Conservation (phyloP, 2,329 filamentous ascomycete genomes). For the Curvularia sp. region DNA sequence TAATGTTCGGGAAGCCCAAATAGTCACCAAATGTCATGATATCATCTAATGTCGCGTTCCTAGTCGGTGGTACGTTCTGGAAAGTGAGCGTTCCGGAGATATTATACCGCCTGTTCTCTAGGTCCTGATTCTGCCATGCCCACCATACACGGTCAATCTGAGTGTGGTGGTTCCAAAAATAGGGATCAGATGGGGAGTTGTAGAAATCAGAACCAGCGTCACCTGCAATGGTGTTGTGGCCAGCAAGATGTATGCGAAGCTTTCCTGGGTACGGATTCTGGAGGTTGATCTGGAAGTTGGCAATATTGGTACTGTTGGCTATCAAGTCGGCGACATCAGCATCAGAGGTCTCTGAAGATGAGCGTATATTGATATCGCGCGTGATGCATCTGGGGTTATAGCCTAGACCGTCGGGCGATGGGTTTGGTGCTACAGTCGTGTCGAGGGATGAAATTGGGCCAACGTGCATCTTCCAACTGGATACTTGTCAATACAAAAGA, state of each 20-base stretch:
- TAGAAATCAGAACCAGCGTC: conserved; percentile 48
- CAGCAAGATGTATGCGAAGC: conserved; percentile 54
- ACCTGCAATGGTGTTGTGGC: conserved; percentile 48
- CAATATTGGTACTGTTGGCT: conserved; percentile 31
- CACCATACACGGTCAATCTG: conserved; percentile 59
- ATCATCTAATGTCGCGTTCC: conserved; percentile 57
- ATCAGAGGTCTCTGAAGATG: conserved; percentile 35
- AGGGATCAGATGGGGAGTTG: conserved; percentile 55
- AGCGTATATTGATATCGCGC: conserved; percentile 44
- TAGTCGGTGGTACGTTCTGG: conserved; percentile 52
- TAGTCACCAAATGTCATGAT: conserved; percentile 50
- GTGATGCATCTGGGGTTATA: conserved; percentile 49
- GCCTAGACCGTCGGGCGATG: conserved; percentile 33
- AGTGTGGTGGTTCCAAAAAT: conserved; percentile 56
- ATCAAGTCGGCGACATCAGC: conserved; percentile 33
- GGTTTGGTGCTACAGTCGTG: conserved; percentile 36
- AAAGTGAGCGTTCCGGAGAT: conserved; percentile 57
- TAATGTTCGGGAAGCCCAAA: conserved; percentile 35
- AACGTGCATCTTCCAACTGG: conserved; percentile 47
- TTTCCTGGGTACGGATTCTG: conserved; percentile 43
- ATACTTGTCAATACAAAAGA: not conserved
- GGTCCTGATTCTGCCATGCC: conserved; percentile 59
- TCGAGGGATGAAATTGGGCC: conserved; percentile 56
- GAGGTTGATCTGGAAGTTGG: conserved; percentile 49
- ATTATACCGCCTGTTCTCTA: conserved; percentile 44